Evolutionary conservation across 345 rosid species (phyloP), one percentile per base, ranked within the genome.

Genomic region (Euphorbia peplus): DNA sequence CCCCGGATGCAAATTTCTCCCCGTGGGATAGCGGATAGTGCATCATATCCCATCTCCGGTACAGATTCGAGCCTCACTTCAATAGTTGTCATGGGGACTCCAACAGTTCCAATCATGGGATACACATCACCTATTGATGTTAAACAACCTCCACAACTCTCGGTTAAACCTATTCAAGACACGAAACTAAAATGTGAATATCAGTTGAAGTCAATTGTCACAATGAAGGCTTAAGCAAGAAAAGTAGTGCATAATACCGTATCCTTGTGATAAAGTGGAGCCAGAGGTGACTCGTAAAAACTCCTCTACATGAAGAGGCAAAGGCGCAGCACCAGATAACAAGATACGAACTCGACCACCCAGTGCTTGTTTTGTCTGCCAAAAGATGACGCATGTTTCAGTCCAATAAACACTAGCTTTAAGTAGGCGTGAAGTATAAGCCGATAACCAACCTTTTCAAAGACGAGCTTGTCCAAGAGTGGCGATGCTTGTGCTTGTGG

Each of bases 1-100:
- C 97, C 97, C 79, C 97, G 78, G 57, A 95, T 74, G 80, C 96
- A 90, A 54, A 95, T 89, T 84, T 95, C 97, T 71, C 99, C 99
- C 37, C 90, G 86, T 4, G 91, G 85, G 24, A 69, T 68, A 1
- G 73, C 61, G 19, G 93, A 84, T 30, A 91, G 82, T 16, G 99
- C 96, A 56, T 95, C 96, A 1, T 95, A 93, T 41, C 89, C 95
- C 98, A 91, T 93, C 63, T 93, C 98, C 13, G 93, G 95, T 39
- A 91, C 93, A 0, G 96, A 91, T 73, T 89, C 95, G 12, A 95
- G 93, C 83, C 96, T 87, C 54, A 86, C 92, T 82, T 95, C 99
- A 19, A 95, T 86, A 10, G 96, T 83, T 5, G 96, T 84, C 78
- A 95, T 79, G 19, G 99, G 99, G 24, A 95, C 86, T 35, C 99